Evolutionary conservation across 345 rosid genomes (phyloP).

Genomic region (Microcos paniculata): DNA sequence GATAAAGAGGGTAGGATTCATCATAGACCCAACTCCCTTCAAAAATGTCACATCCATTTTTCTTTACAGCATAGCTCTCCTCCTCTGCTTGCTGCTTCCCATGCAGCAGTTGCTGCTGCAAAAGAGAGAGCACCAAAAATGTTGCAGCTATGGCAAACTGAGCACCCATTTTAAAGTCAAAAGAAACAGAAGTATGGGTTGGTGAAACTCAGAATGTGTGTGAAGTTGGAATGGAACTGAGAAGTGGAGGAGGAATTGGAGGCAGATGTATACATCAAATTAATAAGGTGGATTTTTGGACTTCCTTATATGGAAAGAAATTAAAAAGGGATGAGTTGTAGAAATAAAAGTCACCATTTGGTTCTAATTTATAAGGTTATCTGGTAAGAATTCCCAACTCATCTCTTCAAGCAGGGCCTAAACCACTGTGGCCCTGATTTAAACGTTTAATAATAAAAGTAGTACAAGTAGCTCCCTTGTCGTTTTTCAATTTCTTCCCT

Average conservation of each 20-base stretch:
- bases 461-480: too few species aligned
- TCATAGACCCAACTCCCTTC: slow-evolving; percentile 67
- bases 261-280: background rate
- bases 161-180: background rate
- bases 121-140: background rate
- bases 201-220: background rate
- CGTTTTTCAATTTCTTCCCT: too few species aligned
- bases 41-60: slow-evolving; percentile 23
- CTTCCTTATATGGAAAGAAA: background rate
- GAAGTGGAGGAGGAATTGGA: background rate
- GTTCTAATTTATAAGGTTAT: background rate
- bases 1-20: slow-evolving; percentile 51
- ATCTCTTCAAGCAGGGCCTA: background rate
- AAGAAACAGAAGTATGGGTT: background rate
- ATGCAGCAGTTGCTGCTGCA: background rate
- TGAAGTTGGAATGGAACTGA: background rate
- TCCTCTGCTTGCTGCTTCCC: background rate
- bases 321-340: background rate
- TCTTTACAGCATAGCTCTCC: background rate
- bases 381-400: background rate
- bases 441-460: too few species aligned
- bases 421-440: too few species aligned
- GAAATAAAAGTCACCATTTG: background rate
- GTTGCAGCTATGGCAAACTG: background rate
- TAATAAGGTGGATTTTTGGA: background rate